Conservation (phyloP, 352 stramenopile genomes). For the Bremia lactucae region DNA sequence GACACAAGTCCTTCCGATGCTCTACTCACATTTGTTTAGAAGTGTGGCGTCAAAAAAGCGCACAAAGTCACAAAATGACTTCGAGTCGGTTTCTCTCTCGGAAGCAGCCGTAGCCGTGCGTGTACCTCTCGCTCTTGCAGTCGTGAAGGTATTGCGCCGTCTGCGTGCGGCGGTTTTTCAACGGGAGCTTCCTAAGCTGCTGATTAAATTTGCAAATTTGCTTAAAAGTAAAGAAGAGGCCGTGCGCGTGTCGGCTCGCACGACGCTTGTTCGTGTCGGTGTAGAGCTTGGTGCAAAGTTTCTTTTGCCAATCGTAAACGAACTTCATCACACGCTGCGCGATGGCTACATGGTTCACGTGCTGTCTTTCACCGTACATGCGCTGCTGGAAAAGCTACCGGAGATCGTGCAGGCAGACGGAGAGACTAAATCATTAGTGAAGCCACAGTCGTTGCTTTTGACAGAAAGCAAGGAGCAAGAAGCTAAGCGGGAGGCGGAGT, state of each 20-base stretch:
- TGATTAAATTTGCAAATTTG: conserved; percentile 86
- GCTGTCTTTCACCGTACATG: conserved; percentile 78
- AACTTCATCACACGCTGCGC: conserved; percentile 73
- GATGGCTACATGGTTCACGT: conserved; percentile 83
- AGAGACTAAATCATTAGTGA: conserved; percentile 17
- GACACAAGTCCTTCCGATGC: conserved; percentile 72
- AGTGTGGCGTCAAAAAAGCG: conserved; percentile 73
- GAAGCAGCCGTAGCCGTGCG: conserved; percentile 54
- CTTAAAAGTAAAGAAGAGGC: conserved; percentile 89
- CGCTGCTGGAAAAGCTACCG: conserved; percentile 69
- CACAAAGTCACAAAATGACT: conserved; percentile 33
- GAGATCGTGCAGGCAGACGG: conserved; percentile 39
- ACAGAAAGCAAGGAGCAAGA: conserved; percentile 18
- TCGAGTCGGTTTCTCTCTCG: conserved; percentile 24
- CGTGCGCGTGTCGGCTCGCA: conserved; percentile 84
- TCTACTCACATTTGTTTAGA: conserved; percentile 82
- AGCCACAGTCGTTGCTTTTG: conserved; percentile 13
- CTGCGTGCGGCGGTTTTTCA: conserved; percentile 87
- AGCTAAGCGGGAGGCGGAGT: conserved; percentile 17
- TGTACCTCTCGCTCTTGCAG: conserved; percentile 88
- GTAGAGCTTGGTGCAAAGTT: conserved; percentile 81
- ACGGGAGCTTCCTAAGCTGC: conserved; percentile 88
- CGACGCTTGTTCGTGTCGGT: conserved; percentile 92
- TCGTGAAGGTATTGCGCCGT: conserved; percentile 95
- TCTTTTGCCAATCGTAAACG: conserved; percentile 73